A percentile compares a stretch with the other conserved stretches of the same genome.
Conservation (phyloP, 2,329 filamentous ascomycete species). For the Botrytis galanthina region DNA sequence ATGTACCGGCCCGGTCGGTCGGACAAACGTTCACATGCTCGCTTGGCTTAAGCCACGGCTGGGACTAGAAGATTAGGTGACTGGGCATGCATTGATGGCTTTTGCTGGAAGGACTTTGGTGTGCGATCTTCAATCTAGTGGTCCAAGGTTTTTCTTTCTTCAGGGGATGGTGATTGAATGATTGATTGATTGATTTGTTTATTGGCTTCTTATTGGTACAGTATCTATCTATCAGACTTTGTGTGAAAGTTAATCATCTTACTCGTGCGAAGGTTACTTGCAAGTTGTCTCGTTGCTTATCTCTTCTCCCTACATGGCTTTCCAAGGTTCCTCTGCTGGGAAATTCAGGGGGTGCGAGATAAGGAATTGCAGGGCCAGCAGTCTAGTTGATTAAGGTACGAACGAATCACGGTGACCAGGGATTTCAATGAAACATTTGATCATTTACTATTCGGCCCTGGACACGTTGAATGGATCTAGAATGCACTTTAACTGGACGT, state of each 20-base stretch:
- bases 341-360: background rate
- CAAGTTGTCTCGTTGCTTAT: background rate
- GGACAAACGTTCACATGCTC: background rate
- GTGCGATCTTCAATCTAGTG: background rate
- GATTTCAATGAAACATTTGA: background rate
- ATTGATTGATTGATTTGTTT: too few relatives aligned
- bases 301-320: background rate
- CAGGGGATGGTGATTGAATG: background rate
- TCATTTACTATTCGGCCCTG: background rate
- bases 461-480: background rate
- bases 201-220: too few relatives aligned
- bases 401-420: background rate
- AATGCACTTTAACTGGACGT: background rate
- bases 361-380: background rate
- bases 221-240: too few relatives aligned
- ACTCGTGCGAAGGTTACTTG: too few relatives aligned
- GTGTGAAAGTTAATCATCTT: too few relatives aligned
- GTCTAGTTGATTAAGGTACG: background rate
- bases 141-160: background rate
- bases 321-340: too few relatives aligned
- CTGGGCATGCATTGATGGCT: background rate
- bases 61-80: background rate
- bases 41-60: constrained; percentile 3
- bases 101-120: background rate
- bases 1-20: background rate